Percentiles rank a stretch among this genome's conserved stretches.
phyloP scores from a whole-genome alignment of 306 rosid genomes.

The Medicago lupulina region DNA sequence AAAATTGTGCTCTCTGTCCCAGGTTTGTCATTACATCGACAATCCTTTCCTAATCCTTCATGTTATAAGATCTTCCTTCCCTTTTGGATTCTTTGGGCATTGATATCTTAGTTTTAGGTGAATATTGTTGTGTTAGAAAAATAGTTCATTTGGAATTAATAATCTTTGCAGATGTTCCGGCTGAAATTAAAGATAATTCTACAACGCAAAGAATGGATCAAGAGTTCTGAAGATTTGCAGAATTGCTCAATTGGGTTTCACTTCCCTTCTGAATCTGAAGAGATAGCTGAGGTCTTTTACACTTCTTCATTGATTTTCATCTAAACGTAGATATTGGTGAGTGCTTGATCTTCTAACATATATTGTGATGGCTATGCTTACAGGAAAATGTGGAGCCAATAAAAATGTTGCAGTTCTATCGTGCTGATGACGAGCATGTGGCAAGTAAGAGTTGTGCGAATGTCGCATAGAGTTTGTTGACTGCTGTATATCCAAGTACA shows the following conservation, averaged over 20 bases:
- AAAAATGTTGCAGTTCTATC: slow-evolving; percentile 77
- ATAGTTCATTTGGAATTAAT: slow-evolving; percentile 17
- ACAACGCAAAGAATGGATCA: slow-evolving; percentile 83
- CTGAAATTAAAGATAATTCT: slow-evolving; percentile 71
- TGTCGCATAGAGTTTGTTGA: not conserved
- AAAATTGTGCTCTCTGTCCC: slow-evolving; percentile 51
- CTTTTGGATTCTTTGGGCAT: not conserved
- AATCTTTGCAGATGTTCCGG: slow-evolving; percentile 65
- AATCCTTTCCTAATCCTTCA: slow-evolving; percentile 10
- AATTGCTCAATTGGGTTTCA: slow-evolving; percentile 88
- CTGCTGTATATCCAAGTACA: slow-evolving; percentile 30
- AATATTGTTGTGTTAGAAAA: not conserved
- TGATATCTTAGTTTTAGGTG: not conserved
- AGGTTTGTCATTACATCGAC: slow-evolving; percentile 57
- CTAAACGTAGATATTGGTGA: not conserved
- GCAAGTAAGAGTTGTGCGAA: slow-evolving; percentile 26
- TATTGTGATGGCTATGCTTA: slow-evolving; percentile 38
- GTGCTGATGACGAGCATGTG: slow-evolving; percentile 51
- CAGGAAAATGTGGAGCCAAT: slow-evolving; percentile 79
- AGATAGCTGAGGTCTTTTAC: slow-evolving; percentile 59
- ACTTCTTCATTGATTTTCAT: slow-evolving; percentile 30
- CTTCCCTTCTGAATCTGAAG: slow-evolving; percentile 61
- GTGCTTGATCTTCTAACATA: slow-evolving; percentile 18
- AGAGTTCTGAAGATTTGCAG: slow-evolving; percentile 73
- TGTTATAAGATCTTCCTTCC: slow-evolving; percentile 8